Evolutionary conservation across 495 filamentous ascomycete species (phyloP).

Genomic region (Sabuloglossum arenarium): DNA sequence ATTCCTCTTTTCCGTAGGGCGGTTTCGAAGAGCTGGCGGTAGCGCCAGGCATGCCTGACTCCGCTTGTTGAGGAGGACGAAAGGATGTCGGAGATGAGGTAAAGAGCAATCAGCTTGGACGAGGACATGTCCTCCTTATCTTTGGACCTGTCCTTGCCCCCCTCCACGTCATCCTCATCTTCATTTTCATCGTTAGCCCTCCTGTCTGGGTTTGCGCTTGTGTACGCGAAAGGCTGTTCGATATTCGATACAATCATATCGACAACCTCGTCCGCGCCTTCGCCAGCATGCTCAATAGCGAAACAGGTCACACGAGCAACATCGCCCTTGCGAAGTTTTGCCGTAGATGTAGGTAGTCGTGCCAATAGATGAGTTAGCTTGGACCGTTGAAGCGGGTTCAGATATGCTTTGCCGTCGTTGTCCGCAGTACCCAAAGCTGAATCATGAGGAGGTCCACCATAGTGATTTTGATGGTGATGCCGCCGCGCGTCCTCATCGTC

Average conservation of each 20-base stretch:
- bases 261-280: slow-evolving; percentile 70
- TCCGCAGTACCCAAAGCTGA: slow-evolving; percentile 13
- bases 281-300: slow-evolving; percentile 68
- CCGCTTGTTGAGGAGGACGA: slow-evolving; percentile 66
- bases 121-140: slow-evolving; percentile 42
- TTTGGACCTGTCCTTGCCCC: slow-evolving; percentile 19
- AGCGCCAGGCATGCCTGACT: slow-evolving; percentile 78
- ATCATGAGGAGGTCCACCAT: slow-evolving; percentile 26
- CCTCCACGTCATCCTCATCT: slow-evolving; percentile 16
- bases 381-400: slow-evolving; percentile 69
- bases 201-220: slow-evolving; percentile 34
- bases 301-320: slow-evolving; percentile 74
- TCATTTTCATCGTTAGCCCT: slow-evolving; percentile 11
- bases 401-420: slow-evolving; percentile 45
- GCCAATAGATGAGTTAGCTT: slow-evolving; percentile 62
- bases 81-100: slow-evolving; percentile 73
- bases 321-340: slow-evolving; percentile 62
- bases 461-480: slow-evolving; percentile 18
- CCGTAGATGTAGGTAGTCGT: slow-evolving; percentile 56
- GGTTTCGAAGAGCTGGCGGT: slow-evolving; percentile 65
- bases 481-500: slow-evolving; percentile 49
- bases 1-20: slow-evolving; percentile 45
- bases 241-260: slow-evolving; percentile 71
- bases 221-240: slow-evolving; percentile 42
- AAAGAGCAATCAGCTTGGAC: slow-evolving; percentile 63